phyloP scores from a whole-genome alignment of 495 filamentous ascomycete species.

The Penicillium arizonense region DNA sequence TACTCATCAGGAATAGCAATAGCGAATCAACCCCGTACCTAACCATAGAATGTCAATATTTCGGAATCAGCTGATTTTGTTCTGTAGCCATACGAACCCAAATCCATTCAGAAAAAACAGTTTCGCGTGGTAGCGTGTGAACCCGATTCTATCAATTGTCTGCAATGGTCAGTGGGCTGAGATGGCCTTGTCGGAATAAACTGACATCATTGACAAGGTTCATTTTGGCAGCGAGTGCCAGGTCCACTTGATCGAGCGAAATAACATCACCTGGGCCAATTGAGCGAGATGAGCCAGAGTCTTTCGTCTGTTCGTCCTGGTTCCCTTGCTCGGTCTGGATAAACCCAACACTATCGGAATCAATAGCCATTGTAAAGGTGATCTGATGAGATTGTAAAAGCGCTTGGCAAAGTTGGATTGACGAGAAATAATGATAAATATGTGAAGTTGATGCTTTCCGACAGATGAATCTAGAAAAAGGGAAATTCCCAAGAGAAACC shows the following conservation, averaged over 20 bases:
- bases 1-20: constrained; percentile 18
- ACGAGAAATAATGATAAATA: not conserved
- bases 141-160: constrained; percentile 19
- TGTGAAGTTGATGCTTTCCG: no score
- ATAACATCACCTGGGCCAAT: constrained; percentile 8
- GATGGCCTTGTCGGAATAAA: not conserved
- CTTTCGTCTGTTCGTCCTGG: not conserved
- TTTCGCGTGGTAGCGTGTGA: constrained; percentile 17
- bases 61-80: not conserved
- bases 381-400: not conserved
- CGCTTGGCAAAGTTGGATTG: not conserved
- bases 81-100: constrained; percentile 3
- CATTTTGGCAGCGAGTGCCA: constrained; percentile 16
- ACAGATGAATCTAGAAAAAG: not conserved
- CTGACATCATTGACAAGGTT: constrained; percentile 18
- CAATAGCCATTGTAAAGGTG: constrained; percentile 2
- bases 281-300: constrained; percentile 1
- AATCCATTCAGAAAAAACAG: constrained; percentile 22
- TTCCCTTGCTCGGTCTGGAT: not conserved
- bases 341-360: constrained; percentile 4
- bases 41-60: not conserved
- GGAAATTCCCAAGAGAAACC: no score
- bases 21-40: constrained; percentile 18
- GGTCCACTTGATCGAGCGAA: constrained; percentile 11
- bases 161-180: not conserved